Percentiles rank a stretch among this genome's conserved stretches.
Evolutionary conservation across 805 yeast genomes (phyloP).

Genomic region (Wickerhamomyces mucosus): DNA sequence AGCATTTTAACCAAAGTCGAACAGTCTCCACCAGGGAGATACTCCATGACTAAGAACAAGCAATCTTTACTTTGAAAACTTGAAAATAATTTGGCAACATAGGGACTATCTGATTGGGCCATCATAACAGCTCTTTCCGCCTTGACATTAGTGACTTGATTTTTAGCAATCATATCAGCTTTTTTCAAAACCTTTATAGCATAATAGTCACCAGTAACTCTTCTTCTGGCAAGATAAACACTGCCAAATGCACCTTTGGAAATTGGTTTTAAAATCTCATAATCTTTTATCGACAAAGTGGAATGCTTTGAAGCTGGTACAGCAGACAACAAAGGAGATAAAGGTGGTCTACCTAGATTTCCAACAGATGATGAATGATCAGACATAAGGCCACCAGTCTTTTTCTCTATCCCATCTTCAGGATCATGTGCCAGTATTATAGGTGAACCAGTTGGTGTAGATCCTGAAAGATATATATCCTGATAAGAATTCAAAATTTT

Average conservation of each 20-base stretch:
- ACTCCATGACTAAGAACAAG: conserved; percentile 92
- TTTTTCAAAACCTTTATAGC: conserved; percentile 90
- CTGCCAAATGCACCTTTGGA: conserved; percentile 98
- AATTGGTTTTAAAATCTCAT: conserved; percentile 84
- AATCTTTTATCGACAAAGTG: conserved; percentile 73
- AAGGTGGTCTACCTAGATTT: conserved; percentile 44
- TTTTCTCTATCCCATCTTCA: no score
- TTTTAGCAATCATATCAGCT: conserved; percentile 94
- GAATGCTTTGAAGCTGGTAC: conserved; percentile 43
- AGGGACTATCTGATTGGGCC: conserved; percentile 89
- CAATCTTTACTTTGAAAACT: conserved; percentile 86
- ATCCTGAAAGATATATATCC: conserved; percentile 16
- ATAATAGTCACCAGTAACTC: conserved; percentile 85
- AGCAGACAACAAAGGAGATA: conserved; percentile 73
- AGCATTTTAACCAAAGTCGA: conserved; percentile 76
- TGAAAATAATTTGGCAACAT: conserved; percentile 81
- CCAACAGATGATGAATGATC: no score
- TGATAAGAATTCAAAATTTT: conserved; percentile 6
- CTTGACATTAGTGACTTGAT: conserved; percentile 89
- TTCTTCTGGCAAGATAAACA: conserved; percentile 77
- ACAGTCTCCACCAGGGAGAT: conserved; percentile 90
- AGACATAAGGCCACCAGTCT: no score
- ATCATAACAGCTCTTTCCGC: conserved; percentile 97
- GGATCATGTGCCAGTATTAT: conserved; percentile 40
- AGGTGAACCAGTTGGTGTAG: conserved; percentile 52